A percentile compares a stretch with the other conserved stretches of the same genome.
phyloP scores from a whole-genome alignment of 2,329 filamentous ascomycete genomes.

The Penicillium sp. region DNA sequence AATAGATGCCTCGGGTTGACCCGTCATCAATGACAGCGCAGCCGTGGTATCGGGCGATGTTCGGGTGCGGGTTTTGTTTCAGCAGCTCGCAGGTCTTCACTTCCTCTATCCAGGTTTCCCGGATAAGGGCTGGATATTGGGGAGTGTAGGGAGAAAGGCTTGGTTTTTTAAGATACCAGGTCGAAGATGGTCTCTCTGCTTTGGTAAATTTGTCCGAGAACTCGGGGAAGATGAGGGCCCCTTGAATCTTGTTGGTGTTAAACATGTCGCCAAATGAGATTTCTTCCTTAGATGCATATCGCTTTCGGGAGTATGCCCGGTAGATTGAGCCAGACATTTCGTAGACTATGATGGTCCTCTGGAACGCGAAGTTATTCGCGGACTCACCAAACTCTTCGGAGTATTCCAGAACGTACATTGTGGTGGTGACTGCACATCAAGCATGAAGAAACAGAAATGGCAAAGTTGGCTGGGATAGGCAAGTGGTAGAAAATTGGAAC shows the following conservation, averaged over 20 bases:
- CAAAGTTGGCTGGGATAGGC: background rate
- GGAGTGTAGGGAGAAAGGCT: conserved; percentile 4
- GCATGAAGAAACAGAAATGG: background rate
- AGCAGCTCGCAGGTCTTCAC: conserved; percentile 5
- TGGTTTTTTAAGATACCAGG: conserved; percentile 4
- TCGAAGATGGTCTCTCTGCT: background rate
- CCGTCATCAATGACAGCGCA: conserved; percentile 1
- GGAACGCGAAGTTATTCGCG: background rate
- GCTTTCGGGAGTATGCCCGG: conserved; percentile 1
- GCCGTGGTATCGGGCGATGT: conserved; percentile 8
- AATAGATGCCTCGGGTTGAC: conserved; percentile 1
- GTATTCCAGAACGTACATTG: conserved; percentile 7
- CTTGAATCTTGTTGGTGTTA: conserved; percentile 4
- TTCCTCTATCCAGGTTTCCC: background rate
- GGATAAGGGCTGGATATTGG: background rate
- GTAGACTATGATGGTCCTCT: conserved; percentile 5
- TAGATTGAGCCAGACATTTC: conserved; percentile 1
- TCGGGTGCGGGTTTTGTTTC: conserved; percentile 1
- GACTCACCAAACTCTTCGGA: conserved; percentile 5
- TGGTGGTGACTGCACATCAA: background rate
- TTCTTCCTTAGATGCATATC: background rate
- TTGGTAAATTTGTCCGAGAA: conserved; percentile 5
- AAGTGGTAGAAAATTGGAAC: background rate
- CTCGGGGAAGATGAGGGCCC: background rate
- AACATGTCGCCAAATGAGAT: background rate